Percentiles rank a stretch among this genome's conserved stretches.
These are phyloP conservation scores for Rhexocercosporidium sp. DNA, from an alignment of 2,329 filamentous ascomycete species.

Conservation along the genomic window DNA sequence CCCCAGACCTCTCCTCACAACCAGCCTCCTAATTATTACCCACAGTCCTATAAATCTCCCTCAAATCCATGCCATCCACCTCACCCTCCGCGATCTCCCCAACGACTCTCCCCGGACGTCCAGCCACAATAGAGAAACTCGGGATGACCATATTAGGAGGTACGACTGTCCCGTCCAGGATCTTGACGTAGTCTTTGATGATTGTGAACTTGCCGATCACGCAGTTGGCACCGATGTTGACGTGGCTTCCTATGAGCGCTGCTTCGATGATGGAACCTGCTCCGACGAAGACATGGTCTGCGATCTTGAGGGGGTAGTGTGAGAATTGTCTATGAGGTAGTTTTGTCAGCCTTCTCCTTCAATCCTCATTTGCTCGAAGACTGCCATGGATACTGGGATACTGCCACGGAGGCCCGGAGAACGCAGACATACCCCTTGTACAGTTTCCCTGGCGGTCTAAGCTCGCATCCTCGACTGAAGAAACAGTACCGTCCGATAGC, in stretches of 20 bases:
- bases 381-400: neutral
- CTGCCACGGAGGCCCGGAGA: conserved; percentile 11
- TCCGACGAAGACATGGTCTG: conserved; percentile 92
- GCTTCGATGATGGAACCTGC: conserved; percentile 78
- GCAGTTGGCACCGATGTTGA: conserved; percentile 79
- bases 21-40: conserved; percentile 50
- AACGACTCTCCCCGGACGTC: conserved; percentile 77
- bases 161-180: conserved; percentile 84
- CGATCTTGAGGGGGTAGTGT: conserved; percentile 89
- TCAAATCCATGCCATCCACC: conserved; percentile 66
- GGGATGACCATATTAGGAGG: conserved; percentile 90
- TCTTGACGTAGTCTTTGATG: conserved; percentile 89
- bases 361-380: conserved; percentile 4
- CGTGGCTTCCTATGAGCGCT: conserved; percentile 81
- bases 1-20: neutral
- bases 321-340: conserved; percentile 59
- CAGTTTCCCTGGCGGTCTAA: conserved; percentile 83
- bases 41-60: conserved; percentile 68
- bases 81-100: conserved; percentile 80
- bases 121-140: conserved; percentile 89
- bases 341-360: neutral
- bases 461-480: conserved; percentile 75
- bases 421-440: conserved; percentile 66
- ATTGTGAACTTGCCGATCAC: conserved; percentile 87
- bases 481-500: conserved; percentile 92